phyloP scores from a whole-genome alignment of 345 rosid species.

The Acer saccharum region DNA sequence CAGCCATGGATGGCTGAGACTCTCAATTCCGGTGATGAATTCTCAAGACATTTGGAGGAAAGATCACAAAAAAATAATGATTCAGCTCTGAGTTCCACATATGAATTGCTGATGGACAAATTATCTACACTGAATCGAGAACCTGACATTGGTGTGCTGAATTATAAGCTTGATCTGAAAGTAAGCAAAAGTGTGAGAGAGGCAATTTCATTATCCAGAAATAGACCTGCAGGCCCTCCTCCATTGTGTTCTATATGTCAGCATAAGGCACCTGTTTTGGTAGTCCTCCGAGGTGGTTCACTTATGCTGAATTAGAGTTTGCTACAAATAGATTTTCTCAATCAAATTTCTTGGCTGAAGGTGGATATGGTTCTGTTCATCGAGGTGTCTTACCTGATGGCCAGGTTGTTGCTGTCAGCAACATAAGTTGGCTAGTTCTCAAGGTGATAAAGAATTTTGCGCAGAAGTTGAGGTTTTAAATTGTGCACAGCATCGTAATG shows the following conservation, averaged over 20 bases:
- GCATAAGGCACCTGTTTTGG: conserved; percentile 91
- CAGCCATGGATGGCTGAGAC: conserved; percentile 56
- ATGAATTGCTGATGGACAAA: conserved; percentile 48
- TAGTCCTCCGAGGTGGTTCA: conserved; percentile 96
- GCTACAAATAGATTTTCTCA: conserved; percentile 85
- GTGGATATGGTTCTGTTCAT: conserved; percentile 97
- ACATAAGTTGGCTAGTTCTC: conserved; percentile 91
- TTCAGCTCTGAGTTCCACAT: conserved; percentile 41
- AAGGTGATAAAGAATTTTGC: conserved; percentile 94
- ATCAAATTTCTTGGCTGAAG: conserved; percentile 95
- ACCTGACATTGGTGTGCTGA: conserved; percentile 44
- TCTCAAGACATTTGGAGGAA: conserved; percentile 36
- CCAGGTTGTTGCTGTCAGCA: conserved; percentile 92
- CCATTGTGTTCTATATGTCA: conserved; percentile 95
- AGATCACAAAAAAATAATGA: conserved; percentile 43
- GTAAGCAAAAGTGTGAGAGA: conserved; percentile 80
- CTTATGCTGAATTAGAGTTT: conserved; percentile 72
- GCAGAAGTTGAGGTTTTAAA: conserved; percentile 97
- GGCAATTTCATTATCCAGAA: conserved; percentile 77
- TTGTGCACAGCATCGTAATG: conserved; percentile 98
- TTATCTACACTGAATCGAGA: conserved; percentile 55
- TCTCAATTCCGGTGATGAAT: conserved; percentile 47
- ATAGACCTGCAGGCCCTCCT: conserved; percentile 84
- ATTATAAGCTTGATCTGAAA: conserved; percentile 54
- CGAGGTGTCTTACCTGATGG: conserved; percentile 81